A percentile compares a stretch with the other conserved stretches of the same genome.
phyloP scores from a whole-genome alignment of 768 basidiomycete genomes.

The Lactarius tabidus region DNA sequence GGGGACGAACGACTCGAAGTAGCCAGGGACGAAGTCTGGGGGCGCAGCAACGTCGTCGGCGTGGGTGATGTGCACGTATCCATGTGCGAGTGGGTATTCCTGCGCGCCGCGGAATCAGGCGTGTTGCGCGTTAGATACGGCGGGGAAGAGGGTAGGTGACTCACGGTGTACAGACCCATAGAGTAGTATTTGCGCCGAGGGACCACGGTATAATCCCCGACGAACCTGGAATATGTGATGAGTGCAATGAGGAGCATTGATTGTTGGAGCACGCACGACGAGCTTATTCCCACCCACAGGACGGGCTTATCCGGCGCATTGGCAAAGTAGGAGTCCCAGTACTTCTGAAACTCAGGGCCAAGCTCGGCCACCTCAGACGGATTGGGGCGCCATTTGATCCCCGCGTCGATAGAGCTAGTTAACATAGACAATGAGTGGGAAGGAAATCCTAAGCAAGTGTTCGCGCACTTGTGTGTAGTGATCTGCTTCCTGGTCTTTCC shows the following conservation, averaged over 20 bases:
- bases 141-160: neutral
- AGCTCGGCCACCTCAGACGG: conserved; percentile 47
- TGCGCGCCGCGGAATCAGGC: neutral
- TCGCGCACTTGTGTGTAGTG: conserved; percentile 46
- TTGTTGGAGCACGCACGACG: conserved; percentile 37
- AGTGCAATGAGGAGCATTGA: neutral
- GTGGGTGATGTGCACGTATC: conserved; percentile 26
- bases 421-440: neutral
- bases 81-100: conserved; percentile 25
- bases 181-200: conserved; percentile 23
- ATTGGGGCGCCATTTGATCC: conserved; percentile 53
- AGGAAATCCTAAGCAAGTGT: too few relatives aligned
- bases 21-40: conserved; percentile 28
- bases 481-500: conserved; percentile 41
- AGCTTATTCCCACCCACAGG: conserved; percentile 39
- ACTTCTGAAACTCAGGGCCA: conserved; percentile 42
- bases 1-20: conserved; percentile 24
- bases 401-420: conserved; percentile 40
- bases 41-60: conserved; percentile 24
- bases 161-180: conserved; percentile 19
- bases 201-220: conserved; percentile 22
- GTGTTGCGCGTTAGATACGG: neutral
- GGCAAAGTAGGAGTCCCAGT: conserved; percentile 50
- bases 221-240: conserved; percentile 4
- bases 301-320: conserved; percentile 54